A percentile compares a stretch with the other conserved stretches of the same genome.
Evolutionary conservation across 2,329 filamentous ascomycete genomes (phyloP).

Genomic region (Westerdykella sp.): DNA sequence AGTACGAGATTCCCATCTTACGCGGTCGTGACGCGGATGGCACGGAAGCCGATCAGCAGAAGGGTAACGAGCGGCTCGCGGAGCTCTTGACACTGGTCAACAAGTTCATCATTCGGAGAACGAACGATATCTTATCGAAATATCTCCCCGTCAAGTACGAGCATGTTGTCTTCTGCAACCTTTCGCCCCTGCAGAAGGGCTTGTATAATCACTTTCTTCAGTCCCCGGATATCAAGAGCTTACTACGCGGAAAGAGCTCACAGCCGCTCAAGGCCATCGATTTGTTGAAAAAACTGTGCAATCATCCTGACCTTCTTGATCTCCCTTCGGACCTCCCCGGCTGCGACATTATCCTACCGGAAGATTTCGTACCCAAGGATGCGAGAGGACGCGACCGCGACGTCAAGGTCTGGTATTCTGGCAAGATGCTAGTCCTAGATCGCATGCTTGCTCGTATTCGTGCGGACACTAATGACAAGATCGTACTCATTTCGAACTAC

Average conservation of each 20-base stretch:
- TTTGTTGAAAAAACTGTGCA: constrained; percentile 96
- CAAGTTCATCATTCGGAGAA: constrained; percentile 96
- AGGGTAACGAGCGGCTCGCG: constrained; percentile 73
- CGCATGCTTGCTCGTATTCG: constrained; percentile 95
- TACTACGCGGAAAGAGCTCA: constrained; percentile 88
- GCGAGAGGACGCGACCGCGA: constrained; percentile 83
- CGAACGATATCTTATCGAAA: constrained; percentile 96
- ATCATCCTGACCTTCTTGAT: constrained; percentile 89
- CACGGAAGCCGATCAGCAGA: constrained; percentile 71
- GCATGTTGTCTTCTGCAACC: constrained; percentile 95
- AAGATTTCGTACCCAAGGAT: constrained; percentile 85
- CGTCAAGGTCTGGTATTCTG: constrained; percentile 91
- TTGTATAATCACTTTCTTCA: constrained; percentile 97
- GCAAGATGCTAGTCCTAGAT: constrained; percentile 97
- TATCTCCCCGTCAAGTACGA: constrained; percentile 98
- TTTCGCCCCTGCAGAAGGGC: constrained; percentile 85
- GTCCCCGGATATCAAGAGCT: constrained; percentile 86
- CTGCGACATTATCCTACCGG: constrained; percentile 72
- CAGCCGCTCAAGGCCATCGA: constrained; percentile 96
- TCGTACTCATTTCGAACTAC: constrained; percentile 97
- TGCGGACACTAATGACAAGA: constrained; percentile 96
- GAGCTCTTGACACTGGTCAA: constrained; percentile 84
- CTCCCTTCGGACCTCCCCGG: constrained; percentile 79
- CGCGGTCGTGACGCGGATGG: constrained; percentile 86
- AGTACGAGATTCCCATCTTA: constrained; percentile 87